Evolutionary conservation across 2,329 filamentous ascomycete genomes (phyloP), one percentile per base, ranked within the genome.

Genomic region (Tolypocladium album): DNA sequence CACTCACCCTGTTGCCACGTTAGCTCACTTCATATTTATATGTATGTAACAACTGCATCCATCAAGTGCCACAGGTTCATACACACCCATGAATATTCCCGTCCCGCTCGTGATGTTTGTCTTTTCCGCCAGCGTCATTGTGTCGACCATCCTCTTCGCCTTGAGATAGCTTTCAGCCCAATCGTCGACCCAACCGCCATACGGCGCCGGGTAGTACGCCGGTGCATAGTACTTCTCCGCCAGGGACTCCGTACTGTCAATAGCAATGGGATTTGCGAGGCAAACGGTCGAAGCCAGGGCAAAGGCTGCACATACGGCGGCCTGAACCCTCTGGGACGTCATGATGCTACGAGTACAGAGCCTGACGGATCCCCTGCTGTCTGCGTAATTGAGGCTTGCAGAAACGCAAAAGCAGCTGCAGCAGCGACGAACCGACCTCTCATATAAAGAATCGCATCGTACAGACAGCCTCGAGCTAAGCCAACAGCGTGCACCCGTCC

Each of bases 111-210:
- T 91, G 58, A 92, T 79, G 68, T 92, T 92, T 4, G 88, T 86
- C 75, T 92, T 93, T 70, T 92, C 89, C 2, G 88, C 88, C 60
- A 93, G 73, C 0, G 88, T 92, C 88, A 93, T 90, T 56, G 84
- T 82, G 58, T 84, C 82, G 20, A 93, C 89, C 17, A 92, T 72
- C 4, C 77, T 72, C 60, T 85, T 79, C 1, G 89, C 89, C 67
- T 88, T 90, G 58, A 75, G 75, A 68, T 92, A 93, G 65, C 88
- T 87, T 22, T 82, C 82, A 27, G 76, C 76, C 89, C 89, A 93
- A 60, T 82, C 82, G 7, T 80, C 74, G 0, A 81, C 75, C 86
- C 89, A 92, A 45, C 89, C 89, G 57, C 88, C 88, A 58, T 85
- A 82, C 0, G 88, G 88, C 11, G 88, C 78, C 24, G 88, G 88